A percentile compares a stretch with the other conserved stretches of the same genome.
Conservation (phyloP, 345 rosid species). For the Pseudoturritis turrita region DNA sequence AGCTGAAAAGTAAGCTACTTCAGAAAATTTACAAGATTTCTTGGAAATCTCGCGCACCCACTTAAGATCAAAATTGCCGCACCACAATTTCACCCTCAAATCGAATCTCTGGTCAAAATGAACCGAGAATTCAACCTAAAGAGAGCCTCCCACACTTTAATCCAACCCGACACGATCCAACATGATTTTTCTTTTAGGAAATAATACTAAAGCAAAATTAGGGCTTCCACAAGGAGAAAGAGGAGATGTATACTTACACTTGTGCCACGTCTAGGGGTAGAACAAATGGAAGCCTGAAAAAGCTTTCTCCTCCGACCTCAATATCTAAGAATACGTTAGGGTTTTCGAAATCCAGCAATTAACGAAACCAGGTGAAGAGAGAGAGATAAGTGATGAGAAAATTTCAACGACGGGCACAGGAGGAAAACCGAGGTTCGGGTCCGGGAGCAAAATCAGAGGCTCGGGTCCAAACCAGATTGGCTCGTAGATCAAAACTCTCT, state of each 20-base stretch:
- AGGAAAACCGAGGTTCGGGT: conserved; percentile 39
- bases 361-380: conserved; percentile 25
- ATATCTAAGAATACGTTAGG: conserved; percentile 31
- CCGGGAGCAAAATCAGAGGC: conserved; percentile 17
- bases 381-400: conserved; percentile 43
- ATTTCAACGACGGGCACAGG: conserved; percentile 57
- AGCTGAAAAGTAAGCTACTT: neutral
- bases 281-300: conserved; percentile 27
- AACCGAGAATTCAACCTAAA: neutral
- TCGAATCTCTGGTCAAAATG: conserved; percentile 2
- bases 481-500: conserved; percentile 14
- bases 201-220: conserved; percentile 14
- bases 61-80: conserved; percentile 32
- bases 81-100: conserved; percentile 7
- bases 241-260: conserved; percentile 38
- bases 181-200: neutral
- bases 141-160: neutral
- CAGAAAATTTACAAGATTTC: neutral
- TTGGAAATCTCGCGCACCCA: conserved; percentile 6
- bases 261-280: conserved; percentile 14
- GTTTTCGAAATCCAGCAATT: conserved; percentile 29
- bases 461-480: conserved; percentile 24
- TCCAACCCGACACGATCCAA: neutral
- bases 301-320: conserved; percentile 27
- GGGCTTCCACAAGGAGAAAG: conserved; percentile 40